A percentile compares a stretch with the other conserved stretches of the same genome.
Evolutionary conservation across 1,139 yeast genomes (phyloP).

Genomic region (Taphrina betulina): DNA sequence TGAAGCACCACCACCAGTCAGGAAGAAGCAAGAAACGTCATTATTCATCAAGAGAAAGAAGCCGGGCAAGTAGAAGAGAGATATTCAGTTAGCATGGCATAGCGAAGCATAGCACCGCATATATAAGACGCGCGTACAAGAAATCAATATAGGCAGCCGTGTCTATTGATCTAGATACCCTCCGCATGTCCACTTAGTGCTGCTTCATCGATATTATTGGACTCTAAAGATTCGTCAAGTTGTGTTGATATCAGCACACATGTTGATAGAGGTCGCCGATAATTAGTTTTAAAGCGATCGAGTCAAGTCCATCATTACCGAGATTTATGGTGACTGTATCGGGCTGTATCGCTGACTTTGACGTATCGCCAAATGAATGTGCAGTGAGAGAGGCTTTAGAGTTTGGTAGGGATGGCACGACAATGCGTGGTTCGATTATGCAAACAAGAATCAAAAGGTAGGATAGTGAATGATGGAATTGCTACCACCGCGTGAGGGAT

Average conservation of each 20-base stretch:
- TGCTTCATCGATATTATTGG: too few relatives aligned
- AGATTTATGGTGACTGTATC: slow-evolving; percentile 2
- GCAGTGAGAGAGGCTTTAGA: not conserved
- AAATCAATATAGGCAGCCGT: too few relatives aligned
- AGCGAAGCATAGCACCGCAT: slow-evolving; percentile 8
- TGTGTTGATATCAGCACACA: too few relatives aligned
- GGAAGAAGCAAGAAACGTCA: slow-evolving; percentile 16
- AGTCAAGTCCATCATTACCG: not conserved
- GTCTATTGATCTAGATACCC: too few relatives aligned
- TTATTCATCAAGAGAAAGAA: slow-evolving; percentile 29
- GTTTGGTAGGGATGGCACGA: too few relatives aligned
- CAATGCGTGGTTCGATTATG: too few relatives aligned
- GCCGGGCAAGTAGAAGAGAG: not conserved
- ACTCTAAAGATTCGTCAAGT: too few relatives aligned
- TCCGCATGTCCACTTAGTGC: too few relatives aligned
- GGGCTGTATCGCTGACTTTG: not conserved
- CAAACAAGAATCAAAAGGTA: too few relatives aligned
- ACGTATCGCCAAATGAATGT: not conserved
- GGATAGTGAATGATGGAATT: too few relatives aligned
- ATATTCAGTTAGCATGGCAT: not conserved
- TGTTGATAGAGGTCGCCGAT: not conserved
- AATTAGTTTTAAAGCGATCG: slow-evolving; percentile 1
- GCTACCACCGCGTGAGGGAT: too few relatives aligned
- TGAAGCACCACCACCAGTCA: not conserved
- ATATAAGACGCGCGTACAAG: too few relatives aligned